Evolutionary conservation across 2,329 filamentous ascomycete species (phyloP).

Genomic region (Talaromyces pinophilus): DNA sequence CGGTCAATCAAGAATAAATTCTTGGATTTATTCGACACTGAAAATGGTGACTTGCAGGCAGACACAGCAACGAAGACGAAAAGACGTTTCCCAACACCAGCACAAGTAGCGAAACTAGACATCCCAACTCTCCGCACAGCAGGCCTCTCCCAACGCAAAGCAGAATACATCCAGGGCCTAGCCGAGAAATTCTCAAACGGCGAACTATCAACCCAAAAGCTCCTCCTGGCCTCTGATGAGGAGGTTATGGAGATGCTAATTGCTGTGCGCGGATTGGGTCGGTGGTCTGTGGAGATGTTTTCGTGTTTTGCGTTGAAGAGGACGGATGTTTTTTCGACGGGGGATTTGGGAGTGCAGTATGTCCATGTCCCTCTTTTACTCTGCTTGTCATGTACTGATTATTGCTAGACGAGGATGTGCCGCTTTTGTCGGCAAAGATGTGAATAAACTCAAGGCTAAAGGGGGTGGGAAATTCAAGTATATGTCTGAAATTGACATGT

Average conservation of each 20-base stretch:
- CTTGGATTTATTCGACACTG: constrained; percentile 65
- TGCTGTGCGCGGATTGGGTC: constrained; percentile 81
- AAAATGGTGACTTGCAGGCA: constrained; percentile 27
- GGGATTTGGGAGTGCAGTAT: constrained; percentile 87
- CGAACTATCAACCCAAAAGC: constrained; percentile 72
- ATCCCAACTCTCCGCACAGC: constrained; percentile 74
- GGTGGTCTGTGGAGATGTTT: constrained; percentile 98
- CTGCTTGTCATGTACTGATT: neutral
- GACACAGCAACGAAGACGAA: constrained; percentile 13
- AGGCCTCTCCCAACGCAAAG: constrained; percentile 89
- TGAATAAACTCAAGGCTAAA: constrained; percentile 77
- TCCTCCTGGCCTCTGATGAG: constrained; percentile 79
- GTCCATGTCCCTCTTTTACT: constrained; percentile 31
- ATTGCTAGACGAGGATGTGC: constrained; percentile 76
- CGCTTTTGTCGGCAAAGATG: constrained; percentile 77
- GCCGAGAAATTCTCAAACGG: constrained; percentile 76
- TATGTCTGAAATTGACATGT: constrained; percentile 92
- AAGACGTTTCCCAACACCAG: constrained; percentile 69
- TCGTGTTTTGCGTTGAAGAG: constrained; percentile 92
- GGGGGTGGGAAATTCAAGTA: constrained; percentile 94
- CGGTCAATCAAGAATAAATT: constrained; percentile 87
- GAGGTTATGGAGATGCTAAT: constrained; percentile 80
- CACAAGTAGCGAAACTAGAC: constrained; percentile 65
- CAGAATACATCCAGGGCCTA: constrained; percentile 87
- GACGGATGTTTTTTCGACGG: constrained; percentile 88